Evolutionary conservation across 257 asterid species (phyloP), one percentile per base, ranked within the genome.

Genomic region (Solanum chiquidenum): DNA sequence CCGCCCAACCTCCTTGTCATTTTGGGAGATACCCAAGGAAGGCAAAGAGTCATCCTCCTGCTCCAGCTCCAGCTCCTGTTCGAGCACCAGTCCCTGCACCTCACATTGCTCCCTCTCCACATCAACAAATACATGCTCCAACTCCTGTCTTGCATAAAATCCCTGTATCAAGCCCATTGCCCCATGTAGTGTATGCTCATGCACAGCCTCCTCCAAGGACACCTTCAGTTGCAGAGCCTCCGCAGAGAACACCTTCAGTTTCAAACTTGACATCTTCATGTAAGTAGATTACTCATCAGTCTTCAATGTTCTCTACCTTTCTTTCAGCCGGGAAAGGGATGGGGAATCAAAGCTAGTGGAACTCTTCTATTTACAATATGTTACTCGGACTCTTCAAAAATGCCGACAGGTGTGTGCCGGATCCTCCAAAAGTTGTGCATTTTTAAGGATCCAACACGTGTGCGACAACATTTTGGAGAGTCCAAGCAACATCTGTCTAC

Each of bases 261-360:
- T 92, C 98, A 29, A 95, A 95, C n/a, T 89, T 93, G 25, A 91
- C 91, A 31, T 93, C 96, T 86, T 92, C 97, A 91, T 94, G 99
- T 95, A 89, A 95, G 99, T 92, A 88, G 40, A 84, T 42, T 31
- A 16, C 33, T 80, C 85, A 80, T 16, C 85, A 46, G 85, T 29
- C 40, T 46, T 27, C 42, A 46, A 29, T 29, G 14, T 80, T 80
- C 85, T 46, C 62, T 76, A 12, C 83, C 58, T 12, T n/a, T 76
- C 83, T 23, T 23, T n/a, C 35, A 76, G 20, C 55, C 2, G 21
- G 33, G 58, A 76, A 42, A 23, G 33, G 55, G 83, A 23, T n/a
- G 5, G 33, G 9, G 55, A 71, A 75, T 23, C 38, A 38, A 72
- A 74, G 82, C 49, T 35, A 37, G 31, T 21, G 83, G 18, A 74